Evolutionary conservation across 306 rosid genomes (phyloP), one percentile per base, ranked within the genome.

Genomic region (Spatholobus suberectus): DNA sequence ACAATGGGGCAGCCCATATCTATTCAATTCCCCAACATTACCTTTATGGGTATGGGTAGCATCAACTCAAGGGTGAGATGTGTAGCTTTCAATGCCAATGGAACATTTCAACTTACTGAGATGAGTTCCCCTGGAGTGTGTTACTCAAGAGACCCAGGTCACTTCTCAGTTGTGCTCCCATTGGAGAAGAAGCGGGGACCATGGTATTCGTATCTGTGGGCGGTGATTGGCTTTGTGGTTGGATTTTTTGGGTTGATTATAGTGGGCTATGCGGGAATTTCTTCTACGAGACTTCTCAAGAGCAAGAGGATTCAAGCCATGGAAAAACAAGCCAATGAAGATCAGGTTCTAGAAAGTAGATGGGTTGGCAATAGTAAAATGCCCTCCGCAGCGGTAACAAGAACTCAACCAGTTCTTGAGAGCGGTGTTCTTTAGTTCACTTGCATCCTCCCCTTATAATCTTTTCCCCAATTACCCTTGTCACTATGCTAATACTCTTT

Each of bases 321-420:
- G 96, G 96, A 88, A 81, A 89, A 87, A 80, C 91, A 93, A 51
- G 89, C 91, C 7, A 87, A 75, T 37, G 97, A 90, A 70, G 97
- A 93, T 81, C 87, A 81, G 87, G 90, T 86, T 70, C 93, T 96
- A 41, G 85, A 88, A 54, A 90, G 91, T 78, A 88, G 94, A 84
- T 95, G 97, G 93, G 86, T 92, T 54, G 88, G 89, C 26, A 69
- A 72, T 41, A 90, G 94, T 81, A 92, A 92, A 87, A 85, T 95
- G 96, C 98, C 98, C 51, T 84, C 88, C 2, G 98, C 97, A 43
- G 58, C 90, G 23, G 95, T 79, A 4, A 91, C 90, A 70, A 91
- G 98, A 90, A 93, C 98, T 41, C 89, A 66, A 72, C 97, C 97
- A 2, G 91, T 84, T 76, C 84, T 91, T 49, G 97, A 94, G 88